phyloP scores from a whole-genome alignment of 192 early-diverging fungal species.

The Lunasporangiospora selenospora region DNA sequence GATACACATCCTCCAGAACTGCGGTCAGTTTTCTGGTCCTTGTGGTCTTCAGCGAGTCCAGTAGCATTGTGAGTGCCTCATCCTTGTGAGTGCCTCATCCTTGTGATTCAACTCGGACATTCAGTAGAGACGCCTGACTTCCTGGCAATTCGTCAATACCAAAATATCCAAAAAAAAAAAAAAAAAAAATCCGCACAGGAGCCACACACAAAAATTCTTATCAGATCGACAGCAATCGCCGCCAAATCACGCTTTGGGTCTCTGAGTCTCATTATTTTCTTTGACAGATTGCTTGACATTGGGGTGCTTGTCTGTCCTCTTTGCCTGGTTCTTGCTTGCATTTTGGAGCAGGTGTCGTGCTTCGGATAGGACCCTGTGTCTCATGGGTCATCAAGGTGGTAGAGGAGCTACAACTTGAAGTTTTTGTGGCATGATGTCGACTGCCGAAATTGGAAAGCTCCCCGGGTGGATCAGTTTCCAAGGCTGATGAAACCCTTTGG shows the following conservation, averaged over 20 bases:
- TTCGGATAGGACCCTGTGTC: too few species aligned
- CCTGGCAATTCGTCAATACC: background rate
- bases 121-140: background rate
- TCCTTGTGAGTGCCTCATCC: too few species aligned
- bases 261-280: background rate
- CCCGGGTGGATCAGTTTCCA: too few species aligned
- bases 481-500: too few species aligned
- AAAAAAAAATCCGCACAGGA: too few species aligned
- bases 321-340: too few species aligned
- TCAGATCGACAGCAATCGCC: background rate
- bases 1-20: conserved; percentile 13
- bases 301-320: background rate
- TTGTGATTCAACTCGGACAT: conserved; percentile 1
- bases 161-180: background rate
- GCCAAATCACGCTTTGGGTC: background rate
- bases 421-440: too few species aligned
- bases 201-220: background rate
- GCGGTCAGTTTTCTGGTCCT: conserved; percentile 3
- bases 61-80: conserved; percentile 4
- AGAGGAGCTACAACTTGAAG: too few species aligned
- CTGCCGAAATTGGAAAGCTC: too few species aligned
- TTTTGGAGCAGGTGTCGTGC: too few species aligned
- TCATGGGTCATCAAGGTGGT: too few species aligned
- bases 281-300: background rate
- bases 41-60: conserved; percentile 8